These are phyloP conservation scores for Glycine tomentella DNA, from an alignment of 306 rosid species.

Conservation along the genomic window DNA sequence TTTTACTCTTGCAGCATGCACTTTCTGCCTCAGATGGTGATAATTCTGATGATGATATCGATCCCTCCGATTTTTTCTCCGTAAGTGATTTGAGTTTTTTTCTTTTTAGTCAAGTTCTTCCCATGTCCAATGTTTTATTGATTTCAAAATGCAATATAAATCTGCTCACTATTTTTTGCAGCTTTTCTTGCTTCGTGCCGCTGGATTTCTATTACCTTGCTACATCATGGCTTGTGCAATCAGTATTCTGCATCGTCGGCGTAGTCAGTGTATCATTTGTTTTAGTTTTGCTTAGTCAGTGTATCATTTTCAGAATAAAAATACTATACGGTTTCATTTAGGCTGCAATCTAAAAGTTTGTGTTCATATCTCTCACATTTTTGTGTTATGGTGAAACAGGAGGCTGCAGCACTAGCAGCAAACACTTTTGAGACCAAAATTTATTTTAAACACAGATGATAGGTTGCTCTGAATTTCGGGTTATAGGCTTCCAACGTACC, in stretches of 20 bases:
- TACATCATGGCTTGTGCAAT: conserved; percentile 99
- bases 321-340: conserved; percentile 55
- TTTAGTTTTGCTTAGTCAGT: conserved; percentile 45
- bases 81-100: conserved; percentile 55
- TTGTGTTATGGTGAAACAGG: too few species aligned
- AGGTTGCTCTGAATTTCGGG: background rate
- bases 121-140: conserved; percentile 8
- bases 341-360: too few species aligned
- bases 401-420: background rate
- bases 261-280: too few species aligned
- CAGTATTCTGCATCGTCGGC: conserved; percentile 94
- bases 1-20: conserved; percentile 85
- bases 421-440: conserved; percentile 32
- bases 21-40: conserved; percentile 72
- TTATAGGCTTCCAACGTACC: background rate
- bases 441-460: background rate
- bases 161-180: conserved; percentile 43
- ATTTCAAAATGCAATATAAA: background rate
- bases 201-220: conserved; percentile 97
- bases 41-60: conserved; percentile 65
- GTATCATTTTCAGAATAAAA: conserved; percentile 25
- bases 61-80: conserved; percentile 78
- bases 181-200: conserved; percentile 96
- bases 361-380: too few species aligned
- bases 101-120: conserved; percentile 14